A percentile compares a stretch with the other conserved stretches of the same genome.
phyloP scores from a whole-genome alignment of 495 filamentous ascomycete genomes.

The Viridothelium virens region DNA sequence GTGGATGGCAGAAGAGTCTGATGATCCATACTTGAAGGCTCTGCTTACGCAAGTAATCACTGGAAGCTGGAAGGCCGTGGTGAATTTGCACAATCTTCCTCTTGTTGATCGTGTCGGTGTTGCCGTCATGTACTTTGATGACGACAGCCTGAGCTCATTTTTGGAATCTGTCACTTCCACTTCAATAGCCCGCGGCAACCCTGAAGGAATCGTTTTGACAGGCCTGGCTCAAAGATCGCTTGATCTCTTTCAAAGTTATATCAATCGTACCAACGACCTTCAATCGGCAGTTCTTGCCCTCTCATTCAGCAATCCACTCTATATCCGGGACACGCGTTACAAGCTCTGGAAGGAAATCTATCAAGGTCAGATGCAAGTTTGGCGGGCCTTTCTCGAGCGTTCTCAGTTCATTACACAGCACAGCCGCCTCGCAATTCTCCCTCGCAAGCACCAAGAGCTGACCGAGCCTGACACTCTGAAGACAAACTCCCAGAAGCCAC shows the following conservation, averaged over 20 bases:
- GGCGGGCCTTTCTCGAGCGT: conserved; percentile 57
- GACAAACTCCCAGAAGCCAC: conserved; percentile 47
- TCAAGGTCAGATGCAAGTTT: conserved; percentile 68
- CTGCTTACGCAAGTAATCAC: conserved; percentile 88
- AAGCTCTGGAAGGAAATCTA: conserved; percentile 76
- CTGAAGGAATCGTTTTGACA: conserved; percentile 82
- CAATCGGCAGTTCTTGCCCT: conserved; percentile 85
- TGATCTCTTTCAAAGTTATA: conserved; percentile 79
- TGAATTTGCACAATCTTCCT: conserved; percentile 73
- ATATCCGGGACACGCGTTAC: conserved; percentile 70
- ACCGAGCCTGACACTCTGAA: conserved; percentile 15
- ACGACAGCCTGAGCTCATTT: conserved; percentile 68
- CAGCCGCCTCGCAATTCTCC: conserved; percentile 21
- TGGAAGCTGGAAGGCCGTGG: conserved; percentile 77
- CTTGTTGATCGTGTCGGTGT: conserved; percentile 78
- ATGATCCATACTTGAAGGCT: conserved; percentile 81
- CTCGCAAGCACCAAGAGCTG: conserved; percentile 25
- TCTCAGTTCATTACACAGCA: conserved; percentile 46
- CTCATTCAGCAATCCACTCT: conserved; percentile 70
- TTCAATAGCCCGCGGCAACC: conserved; percentile 65
- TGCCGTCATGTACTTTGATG: conserved; percentile 74
- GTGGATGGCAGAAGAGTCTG: conserved; percentile 57
- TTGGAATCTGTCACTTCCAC: conserved; percentile 53
- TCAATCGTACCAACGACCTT: conserved; percentile 75
- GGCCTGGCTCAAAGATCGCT: conserved; percentile 72